phyloP scores from a whole-genome alignment of 1,284 basidiomycete species.

The Thecaphora thlaspeos region DNA sequence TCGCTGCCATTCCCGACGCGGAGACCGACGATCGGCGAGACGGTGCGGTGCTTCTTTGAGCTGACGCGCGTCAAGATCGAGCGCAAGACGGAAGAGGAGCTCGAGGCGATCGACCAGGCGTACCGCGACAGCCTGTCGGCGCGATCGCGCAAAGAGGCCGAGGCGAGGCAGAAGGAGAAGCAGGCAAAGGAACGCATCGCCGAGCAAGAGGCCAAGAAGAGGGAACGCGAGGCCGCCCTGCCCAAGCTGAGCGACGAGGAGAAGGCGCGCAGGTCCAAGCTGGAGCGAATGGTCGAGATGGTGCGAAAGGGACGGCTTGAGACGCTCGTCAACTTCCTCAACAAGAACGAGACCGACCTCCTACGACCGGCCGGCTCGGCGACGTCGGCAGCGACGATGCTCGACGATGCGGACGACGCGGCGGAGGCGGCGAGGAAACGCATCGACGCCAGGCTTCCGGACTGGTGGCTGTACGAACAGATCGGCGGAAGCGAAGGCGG shows the following conservation, averaged over 20 bases:
- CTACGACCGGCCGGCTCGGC: constrained; percentile 10
- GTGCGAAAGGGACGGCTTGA: constrained; percentile 78
- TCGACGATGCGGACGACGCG: constrained; percentile 3
- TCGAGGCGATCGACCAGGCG: constrained; percentile 63
- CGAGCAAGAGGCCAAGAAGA: constrained; percentile 14
- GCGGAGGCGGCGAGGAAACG: not conserved
- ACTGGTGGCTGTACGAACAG: constrained; percentile 40
- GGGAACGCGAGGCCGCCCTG: constrained; percentile 15
- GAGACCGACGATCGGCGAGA: constrained; percentile 80
- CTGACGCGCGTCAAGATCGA: constrained; percentile 81
- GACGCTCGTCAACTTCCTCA: constrained; percentile 75
- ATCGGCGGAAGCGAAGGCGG: constrained; percentile 18
- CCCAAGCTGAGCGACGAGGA: constrained; percentile 28
- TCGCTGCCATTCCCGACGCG: constrained; percentile 48
- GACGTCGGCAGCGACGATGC: too few species aligned
- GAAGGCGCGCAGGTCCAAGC: constrained; percentile 17
- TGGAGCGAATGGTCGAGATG: constrained; percentile 76
- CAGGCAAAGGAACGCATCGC: constrained; percentile 22
- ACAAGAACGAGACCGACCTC: constrained; percentile 68
- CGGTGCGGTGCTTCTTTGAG: constrained; percentile 82
- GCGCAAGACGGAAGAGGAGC: constrained; percentile 78
- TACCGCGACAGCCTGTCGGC: constrained; percentile 27
- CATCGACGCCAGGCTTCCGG: constrained; percentile 42
- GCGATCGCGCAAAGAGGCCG: constrained; percentile 24
- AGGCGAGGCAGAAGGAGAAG: constrained; percentile 32